Evolutionary conservation across 805 yeast species (phyloP).

Genomic region (Pichia scutulata): DNA sequence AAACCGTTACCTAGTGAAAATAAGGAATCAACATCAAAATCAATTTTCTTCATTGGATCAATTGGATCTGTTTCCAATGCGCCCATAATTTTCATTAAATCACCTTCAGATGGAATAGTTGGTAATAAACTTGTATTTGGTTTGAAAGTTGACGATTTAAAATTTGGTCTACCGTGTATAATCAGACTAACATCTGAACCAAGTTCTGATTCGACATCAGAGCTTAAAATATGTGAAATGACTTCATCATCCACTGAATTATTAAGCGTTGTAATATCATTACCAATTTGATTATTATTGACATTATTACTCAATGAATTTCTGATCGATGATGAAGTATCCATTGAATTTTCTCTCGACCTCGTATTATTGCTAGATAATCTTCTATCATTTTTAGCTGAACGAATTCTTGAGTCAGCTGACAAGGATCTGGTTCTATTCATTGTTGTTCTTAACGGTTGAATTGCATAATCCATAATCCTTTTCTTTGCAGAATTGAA

Average conservation of each 20-base stretch:
- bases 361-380: conserved; percentile 1
- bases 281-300: background rate
- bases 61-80: conserved; percentile 2
- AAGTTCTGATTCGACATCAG: conserved; percentile 9
- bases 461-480: conserved; percentile 6
- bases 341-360: conserved; percentile 2
- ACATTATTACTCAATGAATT: background rate
- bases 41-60: conserved; percentile 1
- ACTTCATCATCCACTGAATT: conserved; percentile 3
- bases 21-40: conserved; percentile 3
- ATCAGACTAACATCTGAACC: conserved; percentile 3
- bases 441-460: conserved; percentile 5
- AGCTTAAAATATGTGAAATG: conserved; percentile 6
- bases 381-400: conserved; percentile 6
- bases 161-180: background rate
- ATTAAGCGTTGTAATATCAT: background rate
- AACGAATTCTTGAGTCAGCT: conserved; percentile 13
- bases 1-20: background rate
- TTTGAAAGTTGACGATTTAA: background rate
- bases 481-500: conserved; percentile 3
- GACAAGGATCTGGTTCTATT: conserved; percentile 13
- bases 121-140: conserved; percentile 9
- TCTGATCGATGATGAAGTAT: background rate
- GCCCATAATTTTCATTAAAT: conserved; percentile 14
- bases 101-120: conserved; percentile 21